Evolutionary conservation across 768 basidiomycete species (phyloP).

Genomic region (Auricularia cornea): DNA sequence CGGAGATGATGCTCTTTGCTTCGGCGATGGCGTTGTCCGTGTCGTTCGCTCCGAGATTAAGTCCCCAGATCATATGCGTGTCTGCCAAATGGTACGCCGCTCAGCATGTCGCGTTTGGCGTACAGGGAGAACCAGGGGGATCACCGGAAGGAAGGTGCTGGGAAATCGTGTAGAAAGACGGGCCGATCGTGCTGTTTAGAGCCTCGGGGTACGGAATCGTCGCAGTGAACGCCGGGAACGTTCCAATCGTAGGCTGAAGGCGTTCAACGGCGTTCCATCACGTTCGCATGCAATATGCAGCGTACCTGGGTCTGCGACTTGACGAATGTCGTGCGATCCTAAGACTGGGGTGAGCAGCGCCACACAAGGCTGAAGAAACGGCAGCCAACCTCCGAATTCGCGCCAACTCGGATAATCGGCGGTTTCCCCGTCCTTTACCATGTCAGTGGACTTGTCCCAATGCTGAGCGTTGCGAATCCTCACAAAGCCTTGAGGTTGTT

Average conservation of each 20-base stretch:
- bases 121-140: too few relatives aligned
- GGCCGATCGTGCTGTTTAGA: background rate
- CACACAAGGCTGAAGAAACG: background rate
- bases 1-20: constrained; percentile 29
- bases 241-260: constrained; percentile 21
- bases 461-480: background rate
- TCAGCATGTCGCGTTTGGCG: too few relatives aligned
- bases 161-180: background rate
- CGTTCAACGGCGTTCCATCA: background rate
- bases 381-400: constrained; percentile 4
- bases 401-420: constrained; percentile 10
- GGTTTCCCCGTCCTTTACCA: constrained; percentile 5
- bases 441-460: background rate
- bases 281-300: background rate
- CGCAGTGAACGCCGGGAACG: constrained; percentile 40
- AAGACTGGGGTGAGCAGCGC: background rate
- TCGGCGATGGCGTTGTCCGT: constrained; percentile 43
- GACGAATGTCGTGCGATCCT: constrained; percentile 4
- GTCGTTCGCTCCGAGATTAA: constrained; percentile 48
- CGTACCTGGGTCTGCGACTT: background rate
- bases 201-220: constrained; percentile 54
- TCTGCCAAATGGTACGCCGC: constrained; percentile 17
- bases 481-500: constrained; percentile 42
- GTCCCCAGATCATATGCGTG: constrained; percentile 57
- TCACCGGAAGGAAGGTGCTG: background rate